Percentiles rank a stretch among this genome's conserved stretches.
phyloP scores from a whole-genome alignment of 2,329 filamentous ascomycete species.

The Zymoseptoria crescenta region DNA sequence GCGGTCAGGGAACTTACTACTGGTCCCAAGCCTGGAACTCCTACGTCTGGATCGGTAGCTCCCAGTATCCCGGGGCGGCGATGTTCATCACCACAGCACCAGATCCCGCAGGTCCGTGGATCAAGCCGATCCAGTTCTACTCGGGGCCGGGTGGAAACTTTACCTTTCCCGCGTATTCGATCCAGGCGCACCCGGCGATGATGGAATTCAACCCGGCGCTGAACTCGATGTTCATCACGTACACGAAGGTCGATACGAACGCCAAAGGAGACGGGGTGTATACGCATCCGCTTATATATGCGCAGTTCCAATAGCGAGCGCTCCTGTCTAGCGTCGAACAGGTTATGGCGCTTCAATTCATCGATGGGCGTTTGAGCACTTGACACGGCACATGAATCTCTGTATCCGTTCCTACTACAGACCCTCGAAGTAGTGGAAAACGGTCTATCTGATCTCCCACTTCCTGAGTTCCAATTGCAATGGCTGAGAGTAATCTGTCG shows the following conservation, averaged over 20 bases:
- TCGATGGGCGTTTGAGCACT: too few relatives aligned
- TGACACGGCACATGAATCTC: too few relatives aligned
- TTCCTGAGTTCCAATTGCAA: too few relatives aligned
- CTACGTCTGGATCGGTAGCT: constrained; percentile 21
- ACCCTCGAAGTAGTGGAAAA: too few relatives aligned
- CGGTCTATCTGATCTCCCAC: too few relatives aligned
- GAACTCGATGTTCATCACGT: constrained; percentile 6
- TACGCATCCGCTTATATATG: background rate
- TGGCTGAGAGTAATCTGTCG: too few relatives aligned
- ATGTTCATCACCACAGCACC: constrained; percentile 19
- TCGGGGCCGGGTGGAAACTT: constrained; percentile 2
- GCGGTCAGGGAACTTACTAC: constrained; percentile 20
- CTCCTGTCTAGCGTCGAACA: too few relatives aligned
- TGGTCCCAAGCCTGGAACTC: constrained; percentile 15
- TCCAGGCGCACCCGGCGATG: constrained; percentile 5
- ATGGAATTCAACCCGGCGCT: background rate
- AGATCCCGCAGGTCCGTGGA: constrained; percentile 20
- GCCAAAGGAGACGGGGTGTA: background rate
- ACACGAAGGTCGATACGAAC: constrained; percentile 4
- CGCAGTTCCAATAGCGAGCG: too few relatives aligned
- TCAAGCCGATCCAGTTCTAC: constrained; percentile 5
- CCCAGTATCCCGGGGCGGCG: constrained; percentile 1
- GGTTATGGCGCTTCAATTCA: too few relatives aligned
- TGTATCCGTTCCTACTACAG: too few relatives aligned
- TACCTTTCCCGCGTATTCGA: constrained; percentile 1